phyloP scores from a whole-genome alignment of 495 filamentous ascomycete species.

The Aspergillus indologenus region DNA sequence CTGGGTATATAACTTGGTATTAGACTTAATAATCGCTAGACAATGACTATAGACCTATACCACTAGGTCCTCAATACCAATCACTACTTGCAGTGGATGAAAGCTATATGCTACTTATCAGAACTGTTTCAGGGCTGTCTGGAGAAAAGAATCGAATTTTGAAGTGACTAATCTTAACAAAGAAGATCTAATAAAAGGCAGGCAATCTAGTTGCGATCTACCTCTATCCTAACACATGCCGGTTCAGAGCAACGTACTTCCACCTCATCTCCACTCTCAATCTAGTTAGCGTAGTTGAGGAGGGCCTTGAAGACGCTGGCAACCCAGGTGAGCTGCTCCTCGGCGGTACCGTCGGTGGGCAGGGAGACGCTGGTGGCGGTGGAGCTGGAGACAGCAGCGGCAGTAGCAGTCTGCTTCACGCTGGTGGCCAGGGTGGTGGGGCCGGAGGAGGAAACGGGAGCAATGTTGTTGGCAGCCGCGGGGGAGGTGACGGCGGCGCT shows the following conservation, averaged over 20 bases:
- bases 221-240: background rate
- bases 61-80: no score
- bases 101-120: background rate
- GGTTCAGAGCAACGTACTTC: background rate
- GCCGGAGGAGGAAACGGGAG: conserved; percentile 10
- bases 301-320: conserved; percentile 20
- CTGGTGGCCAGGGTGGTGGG: conserved; percentile 11
- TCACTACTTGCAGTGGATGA: no score
- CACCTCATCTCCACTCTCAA: background rate
- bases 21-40: no score
- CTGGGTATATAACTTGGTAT: no score
- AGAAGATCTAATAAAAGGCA: background rate
- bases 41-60: no score
- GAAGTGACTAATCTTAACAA: background rate
- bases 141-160: background rate
- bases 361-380: conserved; percentile 12
- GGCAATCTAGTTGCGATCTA: background rate
- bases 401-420: conserved; percentile 12
- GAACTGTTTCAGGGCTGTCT: background rate
- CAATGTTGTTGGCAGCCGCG: conserved; percentile 11
- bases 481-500: conserved; percentile 15
- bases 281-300: conserved; percentile 22
- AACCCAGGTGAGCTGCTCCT: conserved; percentile 29
- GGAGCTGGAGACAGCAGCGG: conserved; percentile 1
- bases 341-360: conserved; percentile 26